Evolutionary conservation across 2,329 filamentous ascomycete genomes (phyloP).

Genomic region (Cephalotrichum gorgonifer): DNA sequence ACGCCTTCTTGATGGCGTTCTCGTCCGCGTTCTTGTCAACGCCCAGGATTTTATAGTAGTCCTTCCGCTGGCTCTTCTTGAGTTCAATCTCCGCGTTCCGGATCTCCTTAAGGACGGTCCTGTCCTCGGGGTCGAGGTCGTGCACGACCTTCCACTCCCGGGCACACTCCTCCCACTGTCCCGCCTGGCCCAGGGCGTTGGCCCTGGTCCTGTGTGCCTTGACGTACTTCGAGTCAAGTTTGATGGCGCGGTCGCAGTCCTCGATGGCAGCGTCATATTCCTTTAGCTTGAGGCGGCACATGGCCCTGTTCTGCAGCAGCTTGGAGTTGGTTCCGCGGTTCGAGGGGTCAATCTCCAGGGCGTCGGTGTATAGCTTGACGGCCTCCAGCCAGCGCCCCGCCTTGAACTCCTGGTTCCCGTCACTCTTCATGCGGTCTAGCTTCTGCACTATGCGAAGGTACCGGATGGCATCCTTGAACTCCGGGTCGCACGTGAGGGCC

Average conservation of each 20-base stretch:
- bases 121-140: conserved; percentile 75
- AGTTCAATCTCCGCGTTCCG: conserved; percentile 86
- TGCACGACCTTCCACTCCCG: conserved; percentile 80
- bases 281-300: conserved; percentile 76
- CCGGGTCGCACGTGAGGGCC: conserved; percentile 81
- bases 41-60: conserved; percentile 96
- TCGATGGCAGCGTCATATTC: conserved; percentile 70
- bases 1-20: conserved; percentile 87
- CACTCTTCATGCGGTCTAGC: conserved; percentile 85
- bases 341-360: conserved; percentile 71
- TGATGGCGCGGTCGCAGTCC: conserved; percentile 77
- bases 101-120: conserved; percentile 71
- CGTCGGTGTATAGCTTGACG: conserved; percentile 73
- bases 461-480: conserved; percentile 80
- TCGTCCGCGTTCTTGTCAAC: conserved; percentile 79
- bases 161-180: conserved; percentile 86
- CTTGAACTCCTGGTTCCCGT: conserved; percentile 88
- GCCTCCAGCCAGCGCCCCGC: conserved; percentile 68
- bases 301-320: conserved; percentile 83
- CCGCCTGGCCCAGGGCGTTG: conserved; percentile 74
- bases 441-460: conserved; percentile 85
- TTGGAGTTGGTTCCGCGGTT: conserved; percentile 95
- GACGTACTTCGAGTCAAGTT: conserved; percentile 71
- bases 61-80: conserved; percentile 95
- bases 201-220: conserved; percentile 93